These are phyloP conservation scores for Fomitopsis palustris DNA, from an alignment of 1,284 basidiomycete species.

Conservation along the genomic window DNA sequence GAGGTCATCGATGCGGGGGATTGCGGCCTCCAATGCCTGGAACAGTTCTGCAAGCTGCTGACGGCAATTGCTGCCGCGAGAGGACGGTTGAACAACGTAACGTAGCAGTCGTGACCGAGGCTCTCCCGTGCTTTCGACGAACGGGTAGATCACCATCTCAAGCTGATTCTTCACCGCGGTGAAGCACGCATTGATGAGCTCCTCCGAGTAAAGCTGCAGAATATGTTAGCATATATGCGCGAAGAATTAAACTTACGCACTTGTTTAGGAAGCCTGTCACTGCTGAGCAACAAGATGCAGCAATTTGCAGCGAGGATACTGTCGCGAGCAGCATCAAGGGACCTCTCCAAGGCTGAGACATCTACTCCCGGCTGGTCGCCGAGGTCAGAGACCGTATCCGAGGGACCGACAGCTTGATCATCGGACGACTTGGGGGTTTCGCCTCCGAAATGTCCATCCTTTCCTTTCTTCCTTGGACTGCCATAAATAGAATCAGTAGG, in stretches of 20 bases:
- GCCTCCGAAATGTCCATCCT: slow-evolving; percentile 26
- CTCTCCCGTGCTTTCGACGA: slow-evolving; percentile 72
- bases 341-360: slow-evolving; percentile 39
- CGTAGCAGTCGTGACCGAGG: slow-evolving; percentile 42
- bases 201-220: slow-evolving; percentile 85
- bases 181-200: slow-evolving; percentile 80
- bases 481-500: slow-evolving; percentile 25
- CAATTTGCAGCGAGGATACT: slow-evolving; percentile 81
- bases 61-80: slow-evolving; percentile 39
- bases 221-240: not conserved
- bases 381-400: slow-evolving; percentile 20
- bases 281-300: slow-evolving; percentile 71
- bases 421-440: slow-evolving; percentile 21
- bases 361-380: slow-evolving; percentile 44
- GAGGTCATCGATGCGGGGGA: slow-evolving; percentile 68
- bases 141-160: slow-evolving; percentile 79
- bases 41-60: slow-evolving; percentile 63
- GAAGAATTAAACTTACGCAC: slow-evolving; percentile 36
- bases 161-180: slow-evolving; percentile 77
- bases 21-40: slow-evolving; percentile 59
- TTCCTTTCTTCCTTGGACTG: slow-evolving; percentile 35
- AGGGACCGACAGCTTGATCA: slow-evolving; percentile 19
- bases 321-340: slow-evolving; percentile 58
- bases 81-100: slow-evolving; percentile 46
- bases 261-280: slow-evolving; percentile 81